A percentile compares a stretch with the other conserved stretches of the same genome.
Conservation (phyloP, 306 rosid genomes). For the Lathyrus tuberosus region DNA sequence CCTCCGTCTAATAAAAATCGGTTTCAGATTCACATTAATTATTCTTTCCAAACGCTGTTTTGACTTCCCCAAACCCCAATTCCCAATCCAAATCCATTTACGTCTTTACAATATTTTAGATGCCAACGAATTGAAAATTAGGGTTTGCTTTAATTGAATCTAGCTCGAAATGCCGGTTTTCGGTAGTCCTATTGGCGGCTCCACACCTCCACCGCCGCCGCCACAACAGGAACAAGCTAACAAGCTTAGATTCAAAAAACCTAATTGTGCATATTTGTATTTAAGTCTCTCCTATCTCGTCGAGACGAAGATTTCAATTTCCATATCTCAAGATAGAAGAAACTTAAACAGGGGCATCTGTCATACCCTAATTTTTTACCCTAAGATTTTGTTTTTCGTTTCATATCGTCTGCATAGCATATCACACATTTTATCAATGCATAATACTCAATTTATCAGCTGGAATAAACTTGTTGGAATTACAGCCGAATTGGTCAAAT, state of each 20-base stretch:
- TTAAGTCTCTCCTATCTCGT: too few relatives aligned
- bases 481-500: too few relatives aligned
- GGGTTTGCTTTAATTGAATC: slow-evolving; percentile 17
- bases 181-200: slow-evolving; percentile 46
- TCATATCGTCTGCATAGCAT: too few relatives aligned
- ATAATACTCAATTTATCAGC: too few relatives aligned
- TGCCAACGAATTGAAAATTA: slow-evolving; percentile 27
- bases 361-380: too few relatives aligned
- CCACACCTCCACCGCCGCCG: slow-evolving; percentile 37
- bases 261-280: too few relatives aligned
- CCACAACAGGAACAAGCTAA: slow-evolving; percentile 40
- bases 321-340: too few relatives aligned
- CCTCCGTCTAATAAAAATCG: neutral
- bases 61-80: slow-evolving; percentile 31
- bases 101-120: neutral
- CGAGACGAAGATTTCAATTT: too few relatives aligned
- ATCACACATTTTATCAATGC: too few relatives aligned
- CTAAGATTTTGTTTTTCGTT: too few relatives aligned
- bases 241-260: slow-evolving; percentile 64
- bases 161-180: slow-evolving; percentile 69
- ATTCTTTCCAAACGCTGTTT: slow-evolving; percentile 24
- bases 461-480: too few relatives aligned
- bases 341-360: too few relatives aligned
- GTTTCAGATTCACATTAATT: neutral
- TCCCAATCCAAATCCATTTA: slow-evolving; percentile 18